Percentiles rank a stretch among this genome's conserved stretches.
These are phyloP conservation scores for Phialemonium atrogriseum DNA, from an alignment of 2,329 filamentous ascomycete genomes.

Conservation along the genomic window DNA sequence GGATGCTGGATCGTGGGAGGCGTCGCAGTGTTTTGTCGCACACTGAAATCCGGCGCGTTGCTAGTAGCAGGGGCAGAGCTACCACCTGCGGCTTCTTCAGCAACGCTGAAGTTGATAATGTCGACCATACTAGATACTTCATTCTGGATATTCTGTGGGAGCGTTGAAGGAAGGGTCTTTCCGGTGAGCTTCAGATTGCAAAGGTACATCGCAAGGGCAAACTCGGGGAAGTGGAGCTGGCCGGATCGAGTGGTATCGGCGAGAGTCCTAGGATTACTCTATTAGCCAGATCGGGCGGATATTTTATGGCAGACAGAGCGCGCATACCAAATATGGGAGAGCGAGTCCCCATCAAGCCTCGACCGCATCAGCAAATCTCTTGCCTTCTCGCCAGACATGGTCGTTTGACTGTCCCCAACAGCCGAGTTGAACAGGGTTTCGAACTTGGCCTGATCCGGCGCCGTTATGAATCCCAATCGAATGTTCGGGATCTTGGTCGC, in stretches of 20 bases:
- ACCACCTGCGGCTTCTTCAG: slow-evolving; percentile 54
- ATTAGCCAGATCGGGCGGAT: slow-evolving; percentile 5
- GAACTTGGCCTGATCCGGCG: slow-evolving; percentile 90
- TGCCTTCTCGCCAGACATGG: slow-evolving; percentile 87
- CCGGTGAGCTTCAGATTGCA: slow-evolving; percentile 90
- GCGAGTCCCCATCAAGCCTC: slow-evolving; percentile 73
- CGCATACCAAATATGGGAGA: slow-evolving; percentile 84
- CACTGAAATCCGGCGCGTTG: slow-evolving; percentile 64
- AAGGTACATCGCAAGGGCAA: slow-evolving; percentile 95
- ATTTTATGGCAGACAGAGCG: background rate
- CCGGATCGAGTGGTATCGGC: slow-evolving; percentile 95
- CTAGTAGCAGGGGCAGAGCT: slow-evolving; percentile 41
- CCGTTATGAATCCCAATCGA: slow-evolving; percentile 90
- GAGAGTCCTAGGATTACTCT: slow-evolving; percentile 55
- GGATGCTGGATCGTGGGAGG: slow-evolving; percentile 57
- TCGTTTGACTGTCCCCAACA: slow-evolving; percentile 72
- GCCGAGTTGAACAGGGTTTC: slow-evolving; percentile 97
- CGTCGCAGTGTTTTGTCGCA: slow-evolving; percentile 37
- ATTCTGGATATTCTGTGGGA: slow-evolving; percentile 86
- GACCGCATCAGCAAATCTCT: slow-evolving; percentile 83
- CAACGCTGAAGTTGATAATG: slow-evolving; percentile 91
- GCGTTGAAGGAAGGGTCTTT: slow-evolving; percentile 62
- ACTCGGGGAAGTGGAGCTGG: slow-evolving; percentile 94
- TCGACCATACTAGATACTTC: slow-evolving; percentile 99
- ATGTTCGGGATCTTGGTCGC: slow-evolving; percentile 85